phyloP scores from a whole-genome alignment of 2,329 filamentous ascomycete species.

The Aspergillus fijiensis region DNA sequence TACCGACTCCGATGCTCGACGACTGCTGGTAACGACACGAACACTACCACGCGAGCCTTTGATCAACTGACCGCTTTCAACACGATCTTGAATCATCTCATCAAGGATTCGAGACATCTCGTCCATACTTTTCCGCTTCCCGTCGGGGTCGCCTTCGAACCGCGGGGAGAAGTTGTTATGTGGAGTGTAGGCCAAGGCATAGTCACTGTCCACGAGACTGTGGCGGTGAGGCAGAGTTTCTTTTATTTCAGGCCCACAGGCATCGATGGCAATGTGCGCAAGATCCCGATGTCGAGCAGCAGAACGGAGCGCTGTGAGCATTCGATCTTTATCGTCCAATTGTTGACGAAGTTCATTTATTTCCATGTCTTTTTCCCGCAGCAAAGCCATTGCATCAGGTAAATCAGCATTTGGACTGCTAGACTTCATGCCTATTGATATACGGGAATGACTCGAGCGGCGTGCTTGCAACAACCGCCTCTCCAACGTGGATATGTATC shows the following conservation, averaged over 20 bases:
- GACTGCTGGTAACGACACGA: slow-evolving; percentile 52
- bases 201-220: slow-evolving; percentile 27
- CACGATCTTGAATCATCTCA: slow-evolving; percentile 90
- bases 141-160: slow-evolving; percentile 35
- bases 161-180: slow-evolving; percentile 30
- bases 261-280: slow-evolving; percentile 59
- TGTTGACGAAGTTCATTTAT: slow-evolving; percentile 87
- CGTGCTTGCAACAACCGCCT: slow-evolving; percentile 88
- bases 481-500: slow-evolving; percentile 92
- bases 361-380: slow-evolving; percentile 88
- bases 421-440: slow-evolving; percentile 70
- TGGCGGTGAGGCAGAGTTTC: slow-evolving; percentile 28
- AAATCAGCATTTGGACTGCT: slow-evolving; percentile 74
- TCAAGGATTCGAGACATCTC: slow-evolving; percentile 93
- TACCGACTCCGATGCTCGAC: slow-evolving; percentile 31
- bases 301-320: slow-evolving; percentile 81
- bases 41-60: slow-evolving; percentile 67
- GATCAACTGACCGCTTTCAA: slow-evolving; percentile 71
- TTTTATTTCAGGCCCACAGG: slow-evolving; percentile 33
- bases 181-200: slow-evolving; percentile 28
- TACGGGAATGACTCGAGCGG: slow-evolving; percentile 82
- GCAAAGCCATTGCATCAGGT: slow-evolving; percentile 66
- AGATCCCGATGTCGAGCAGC: slow-evolving; percentile 83
- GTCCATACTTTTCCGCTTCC: slow-evolving; percentile 69
- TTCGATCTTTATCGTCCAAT: slow-evolving; percentile 91